A percentile compares a stretch with the other conserved stretches of the same genome.
Evolutionary conservation across 2,329 filamentous ascomycete species (phyloP).

Genomic region (Xylaria sp.): DNA sequence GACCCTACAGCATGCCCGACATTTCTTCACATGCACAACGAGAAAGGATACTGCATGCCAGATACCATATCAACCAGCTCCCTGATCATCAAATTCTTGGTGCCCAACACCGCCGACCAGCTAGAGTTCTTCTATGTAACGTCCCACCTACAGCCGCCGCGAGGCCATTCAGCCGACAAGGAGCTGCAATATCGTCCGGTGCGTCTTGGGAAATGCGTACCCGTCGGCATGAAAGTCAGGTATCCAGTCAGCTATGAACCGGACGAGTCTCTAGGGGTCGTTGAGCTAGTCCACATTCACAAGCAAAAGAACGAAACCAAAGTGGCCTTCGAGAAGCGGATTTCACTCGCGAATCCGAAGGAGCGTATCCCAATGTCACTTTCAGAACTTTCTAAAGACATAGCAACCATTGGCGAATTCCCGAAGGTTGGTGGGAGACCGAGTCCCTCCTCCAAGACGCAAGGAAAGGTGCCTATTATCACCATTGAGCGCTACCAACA

Average conservation of each 20-base stretch:
- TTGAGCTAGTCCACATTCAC: conserved; percentile 1
- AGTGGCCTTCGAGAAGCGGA: neutral
- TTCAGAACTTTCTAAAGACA: neutral
- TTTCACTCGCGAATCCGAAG: neutral
- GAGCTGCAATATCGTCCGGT: neutral
- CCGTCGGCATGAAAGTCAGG: neutral
- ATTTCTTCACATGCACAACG: conserved; percentile 7
- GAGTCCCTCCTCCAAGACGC: neutral
- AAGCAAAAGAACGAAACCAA: neutral
- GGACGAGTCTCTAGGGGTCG: neutral
- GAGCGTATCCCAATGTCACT: neutral
- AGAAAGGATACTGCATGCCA: conserved; percentile 1
- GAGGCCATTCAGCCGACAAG: neutral
- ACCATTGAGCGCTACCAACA: neutral
- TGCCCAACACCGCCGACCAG: neutral
- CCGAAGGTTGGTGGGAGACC: neutral
- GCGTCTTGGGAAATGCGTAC: neutral
- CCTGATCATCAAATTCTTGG: neutral
- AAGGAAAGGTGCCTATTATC: neutral
- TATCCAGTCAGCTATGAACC: neutral
- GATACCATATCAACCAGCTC: conserved; percentile 8
- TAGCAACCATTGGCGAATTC: neutral
- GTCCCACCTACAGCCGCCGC: neutral
- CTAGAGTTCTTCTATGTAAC: conserved; percentile 8
- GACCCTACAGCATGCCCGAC: conserved; percentile 6